A percentile compares a stretch with the other conserved stretches of the same genome.
Conservation (phyloP, 306 rosid genomes). For the Cucumis melo region DNA sequence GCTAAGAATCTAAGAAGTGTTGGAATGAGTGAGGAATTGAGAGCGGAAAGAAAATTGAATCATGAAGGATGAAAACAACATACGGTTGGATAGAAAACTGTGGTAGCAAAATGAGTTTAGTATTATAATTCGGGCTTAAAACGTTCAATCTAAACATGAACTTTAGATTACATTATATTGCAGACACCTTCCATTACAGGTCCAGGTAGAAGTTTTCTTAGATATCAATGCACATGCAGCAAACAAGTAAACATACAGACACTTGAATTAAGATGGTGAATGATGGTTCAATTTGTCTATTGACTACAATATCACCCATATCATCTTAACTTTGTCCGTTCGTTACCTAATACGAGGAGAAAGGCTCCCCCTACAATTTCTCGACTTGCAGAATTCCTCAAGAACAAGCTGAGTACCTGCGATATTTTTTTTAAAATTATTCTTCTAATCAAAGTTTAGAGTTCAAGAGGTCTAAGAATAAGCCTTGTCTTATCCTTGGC, state of each 20-base stretch:
- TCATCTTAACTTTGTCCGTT: not conserved
- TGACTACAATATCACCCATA: not conserved
- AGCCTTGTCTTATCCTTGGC: slow-evolving; percentile 25
- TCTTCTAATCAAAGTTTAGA: not conserved
- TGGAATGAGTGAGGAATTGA: too few relatives aligned
- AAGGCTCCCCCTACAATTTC: not conserved
- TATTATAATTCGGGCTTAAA: too few relatives aligned
- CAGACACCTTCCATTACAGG: too few relatives aligned
- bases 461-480: slow-evolving; percentile 47
- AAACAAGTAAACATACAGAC: not conserved
- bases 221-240: too few relatives aligned
- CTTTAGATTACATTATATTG: too few relatives aligned
- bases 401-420: not conserved
- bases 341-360: not conserved
- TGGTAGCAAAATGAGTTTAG: too few relatives aligned
- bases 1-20: too few relatives aligned
- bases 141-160: too few relatives aligned
- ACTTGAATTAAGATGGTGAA: not conserved
- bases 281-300: not conserved
- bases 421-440: not conserved
- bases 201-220: too few relatives aligned
- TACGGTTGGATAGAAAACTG: too few relatives aligned
- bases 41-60: too few relatives aligned
- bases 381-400: not conserved
- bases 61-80: too few relatives aligned